Percentiles rank a stretch among this genome's conserved stretches.
These are phyloP conservation scores for Sugiyamaella marilandica DNA, from an alignment of 805 yeast species.

Conservation along the genomic window DNA sequence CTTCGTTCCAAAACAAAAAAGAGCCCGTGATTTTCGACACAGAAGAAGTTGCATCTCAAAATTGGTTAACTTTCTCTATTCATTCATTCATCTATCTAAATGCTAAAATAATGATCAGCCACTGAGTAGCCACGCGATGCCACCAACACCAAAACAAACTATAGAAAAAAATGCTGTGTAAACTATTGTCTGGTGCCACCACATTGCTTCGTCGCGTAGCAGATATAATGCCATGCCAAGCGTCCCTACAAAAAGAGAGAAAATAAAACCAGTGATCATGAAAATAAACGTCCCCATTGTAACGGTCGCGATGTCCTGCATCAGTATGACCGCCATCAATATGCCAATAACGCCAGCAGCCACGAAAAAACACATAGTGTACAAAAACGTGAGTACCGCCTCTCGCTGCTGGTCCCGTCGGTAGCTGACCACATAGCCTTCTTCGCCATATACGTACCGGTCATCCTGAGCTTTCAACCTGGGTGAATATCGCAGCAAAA, in stretches of 20 bases:
- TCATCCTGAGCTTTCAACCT: conserved; percentile 2
- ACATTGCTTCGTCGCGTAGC: conserved; percentile 38
- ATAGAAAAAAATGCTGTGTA: conserved; percentile 40
- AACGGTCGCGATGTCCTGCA: conserved; percentile 29
- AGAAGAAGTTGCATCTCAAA: too few relatives aligned
- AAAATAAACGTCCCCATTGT: conserved; percentile 28
- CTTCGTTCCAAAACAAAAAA: too few relatives aligned
- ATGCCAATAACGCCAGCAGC: conserved; percentile 42
- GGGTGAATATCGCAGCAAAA: conserved; percentile 5
- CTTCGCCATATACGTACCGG: conserved; percentile 6
- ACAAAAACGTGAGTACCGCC: conserved; percentile 41
- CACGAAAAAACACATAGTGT: conserved; percentile 37
- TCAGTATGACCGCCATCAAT: conserved; percentile 41
- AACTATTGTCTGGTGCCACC: conserved; percentile 42
- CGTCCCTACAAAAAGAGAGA: conserved; percentile 41
- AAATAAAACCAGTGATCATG: conserved; percentile 39
- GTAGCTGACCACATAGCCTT: conserved; percentile 4
- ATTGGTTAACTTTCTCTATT: too few relatives aligned
- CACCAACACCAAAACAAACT: conserved; percentile 42
- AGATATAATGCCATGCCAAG: conserved; percentile 44
- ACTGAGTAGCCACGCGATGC: conserved; percentile 35
- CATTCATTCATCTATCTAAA: neutral
- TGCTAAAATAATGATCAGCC: neutral
- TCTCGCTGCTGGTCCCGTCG: conserved; percentile 32
- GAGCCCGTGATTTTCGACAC: too few relatives aligned